Evolutionary conservation across 192 early-diverging fungal genomes (phyloP), one percentile per base, ranked within the genome.

Genomic region (Irineochytrium annulatum): DNA sequence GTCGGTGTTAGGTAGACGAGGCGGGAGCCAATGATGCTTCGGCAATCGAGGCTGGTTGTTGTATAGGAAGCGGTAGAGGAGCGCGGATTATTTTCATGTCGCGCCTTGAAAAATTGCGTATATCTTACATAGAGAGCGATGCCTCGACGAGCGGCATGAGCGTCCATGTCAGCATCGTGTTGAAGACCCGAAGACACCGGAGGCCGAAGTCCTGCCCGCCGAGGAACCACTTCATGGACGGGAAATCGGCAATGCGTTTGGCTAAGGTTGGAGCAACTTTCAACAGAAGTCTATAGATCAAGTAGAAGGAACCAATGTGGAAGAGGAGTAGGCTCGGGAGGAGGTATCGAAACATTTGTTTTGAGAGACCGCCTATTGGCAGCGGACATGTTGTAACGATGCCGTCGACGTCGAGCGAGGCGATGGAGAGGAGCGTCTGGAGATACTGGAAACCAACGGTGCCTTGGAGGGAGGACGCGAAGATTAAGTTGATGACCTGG

Each of bases 61-160:
- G n/a, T n/a, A n/a, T n/a, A n/a, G n/a, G n/a, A n/a, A n/a, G n/a
- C n/a, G n/a, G n/a, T n/a, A n/a, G n/a, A n/a, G n/a, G n/a, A n/a
- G n/a, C n/a, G n/a, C n/a, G n/a, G n/a, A n/a, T n/a, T n/a, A n/a
- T n/a, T n/a, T n/a, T n/a, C n/a, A n/a, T n/a, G n/a, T n/a, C n/a
- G n/a, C n/a, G n/a, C n/a, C n/a, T n/a, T n/a, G n/a, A n/a, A n/a
- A n/a, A n/a, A n/a, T n/a, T n/a, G n/a, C n/a, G n/a, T n/a, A n/a
- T n/a, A n/a, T n/a, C n/a, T n/a, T n/a, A n/a, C n/a, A 64, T 13
- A 3, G 33, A 53, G 20, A 64, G 8, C 0, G 53, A n/a, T 3
- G 62, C 62, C 32, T 64, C 62, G 20, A 64, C 19, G 8, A 64
- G 54, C 28, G 62, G 62, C 62, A 56, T 35, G 13, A 64, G 29